Percentiles rank a stretch among this genome's conserved stretches.
Conservation (phyloP, 306 rosid genomes). For the Lathyrus tuberosus region DNA sequence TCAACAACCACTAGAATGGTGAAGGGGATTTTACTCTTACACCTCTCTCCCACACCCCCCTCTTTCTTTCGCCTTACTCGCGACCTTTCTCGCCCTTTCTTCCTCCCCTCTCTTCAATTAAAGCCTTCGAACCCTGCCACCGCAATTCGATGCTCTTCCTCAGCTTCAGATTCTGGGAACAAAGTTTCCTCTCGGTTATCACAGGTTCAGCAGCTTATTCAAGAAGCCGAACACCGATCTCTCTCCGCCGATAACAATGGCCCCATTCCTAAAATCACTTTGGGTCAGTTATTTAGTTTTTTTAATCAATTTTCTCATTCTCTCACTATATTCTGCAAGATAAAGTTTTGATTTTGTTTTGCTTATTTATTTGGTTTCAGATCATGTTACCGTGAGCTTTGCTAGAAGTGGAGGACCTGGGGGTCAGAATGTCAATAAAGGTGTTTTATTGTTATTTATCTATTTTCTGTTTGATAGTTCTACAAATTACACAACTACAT, state of each 20-base stretch:
- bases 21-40: conserved; percentile 49
- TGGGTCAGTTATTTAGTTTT: conserved; percentile 48
- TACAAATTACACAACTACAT: background rate
- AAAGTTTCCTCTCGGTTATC: conserved; percentile 80
- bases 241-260: conserved; percentile 46
- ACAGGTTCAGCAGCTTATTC: conserved; percentile 77
- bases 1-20: conserved; percentile 42
- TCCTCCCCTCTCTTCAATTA: conserved; percentile 30
- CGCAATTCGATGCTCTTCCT: conserved; percentile 59
- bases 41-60: conserved; percentile 40
- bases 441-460: conserved; percentile 38
- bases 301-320: background rate
- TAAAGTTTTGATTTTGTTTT: background rate
- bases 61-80: conserved; percentile 26
- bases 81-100: conserved; percentile 4
- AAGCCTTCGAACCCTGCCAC: conserved; percentile 39
- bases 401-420: conserved; percentile 99
- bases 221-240: conserved; percentile 80
- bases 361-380: conserved; percentile 40
- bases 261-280: conserved; percentile 76
- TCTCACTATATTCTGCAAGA: background rate
- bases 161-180: conserved; percentile 44
- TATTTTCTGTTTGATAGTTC: background rate
- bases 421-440: conserved; percentile 95
- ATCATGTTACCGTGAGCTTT: conserved; percentile 75